Base-by-base conservation (phyloP, 2,329 filamentous ascomycete genomes). In the Nannizziopsis barbatae region DNA sequence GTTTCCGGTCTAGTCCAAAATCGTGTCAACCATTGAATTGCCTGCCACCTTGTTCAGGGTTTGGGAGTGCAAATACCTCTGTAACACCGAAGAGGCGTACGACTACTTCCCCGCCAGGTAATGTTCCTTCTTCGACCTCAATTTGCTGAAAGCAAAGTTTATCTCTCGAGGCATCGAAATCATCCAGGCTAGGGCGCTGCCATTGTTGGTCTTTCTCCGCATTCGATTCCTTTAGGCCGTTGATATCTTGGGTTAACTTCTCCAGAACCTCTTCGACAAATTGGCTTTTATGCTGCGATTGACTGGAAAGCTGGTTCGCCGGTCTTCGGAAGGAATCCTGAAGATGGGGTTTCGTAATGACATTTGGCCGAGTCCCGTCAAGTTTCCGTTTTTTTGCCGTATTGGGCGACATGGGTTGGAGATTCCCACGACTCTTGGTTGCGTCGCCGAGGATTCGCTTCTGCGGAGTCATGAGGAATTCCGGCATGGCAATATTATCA, bases 51-150 rank as follows among this genome's bases (percentile, higher is more conserved):
- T 14, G 9, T 40, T 11, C 27, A 18, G 5, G 7, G 14, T 20
- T 22, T 17, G 22, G 15, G 3, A 18, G 12, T 11, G 10, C 43
- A 18, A 62, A 49, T 66, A 80, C 80, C 72, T 84, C 80, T 31
- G 87, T 95, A 3, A 96, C 88, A 58, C 92, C 92, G 67, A 96
- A 98, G 15, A 98, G 75, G 71, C 92, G 93, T 50, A 98, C 79
- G 0, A 86, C 83, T 0, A 86, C 74, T 61, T 74, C 81, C 15
- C 86, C 86, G 42, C 85, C 85, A 62, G 83, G 72, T 1, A 95
- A 66, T 2, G 80, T 84, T 15, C 92, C 90, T 64, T 98, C 90
- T 62, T 96, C 89, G 1, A 81, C 84, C 61, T 98, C 93, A 57
- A 98, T 98, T 61, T 93, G 84, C 69, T 98, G 92, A 62, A 98